Conservation (phyloP, 306 rosid genomes). For the Lablab purpureus region DNA sequence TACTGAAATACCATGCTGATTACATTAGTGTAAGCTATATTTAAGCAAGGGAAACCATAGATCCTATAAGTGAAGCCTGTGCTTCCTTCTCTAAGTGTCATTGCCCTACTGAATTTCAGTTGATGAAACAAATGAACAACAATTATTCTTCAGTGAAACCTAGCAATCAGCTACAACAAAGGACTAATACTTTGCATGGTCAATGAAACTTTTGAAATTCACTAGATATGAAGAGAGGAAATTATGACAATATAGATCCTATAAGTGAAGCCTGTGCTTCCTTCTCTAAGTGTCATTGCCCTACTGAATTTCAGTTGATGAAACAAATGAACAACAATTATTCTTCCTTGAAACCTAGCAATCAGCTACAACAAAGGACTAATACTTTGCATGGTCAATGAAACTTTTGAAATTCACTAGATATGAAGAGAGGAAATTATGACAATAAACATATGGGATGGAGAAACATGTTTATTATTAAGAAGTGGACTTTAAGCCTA, state of each 20-base stretch:
- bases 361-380: conserved; percentile 26
- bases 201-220: conserved; percentile 32
- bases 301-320: conserved; percentile 20
- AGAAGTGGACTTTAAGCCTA: too few relatives aligned
- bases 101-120: conserved; percentile 20
- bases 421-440: neutral
- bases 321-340: conserved; percentile 13
- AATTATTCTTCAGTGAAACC: conserved; percentile 3
- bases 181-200: conserved; percentile 7
- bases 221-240: too few relatives aligned
- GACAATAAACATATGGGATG: neutral
- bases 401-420: conserved; percentile 36
- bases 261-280: conserved; percentile 16
- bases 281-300: conserved; percentile 1
- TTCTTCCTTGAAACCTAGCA: conserved; percentile 7
- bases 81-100: conserved; percentile 21
- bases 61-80: conserved; percentile 7
- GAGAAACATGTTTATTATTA: conserved; percentile 32
- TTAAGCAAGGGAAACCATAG: conserved; percentile 7
- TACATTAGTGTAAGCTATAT: neutral
- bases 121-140: conserved; percentile 8
- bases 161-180: conserved; percentile 28
- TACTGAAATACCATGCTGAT: conserved; percentile 3
- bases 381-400: conserved; percentile 13
- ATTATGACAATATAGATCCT: too few relatives aligned